Evolutionary conservation across 2,329 filamentous ascomycete species (phyloP).

Genomic region (Neonectria magnoliae): DNA sequence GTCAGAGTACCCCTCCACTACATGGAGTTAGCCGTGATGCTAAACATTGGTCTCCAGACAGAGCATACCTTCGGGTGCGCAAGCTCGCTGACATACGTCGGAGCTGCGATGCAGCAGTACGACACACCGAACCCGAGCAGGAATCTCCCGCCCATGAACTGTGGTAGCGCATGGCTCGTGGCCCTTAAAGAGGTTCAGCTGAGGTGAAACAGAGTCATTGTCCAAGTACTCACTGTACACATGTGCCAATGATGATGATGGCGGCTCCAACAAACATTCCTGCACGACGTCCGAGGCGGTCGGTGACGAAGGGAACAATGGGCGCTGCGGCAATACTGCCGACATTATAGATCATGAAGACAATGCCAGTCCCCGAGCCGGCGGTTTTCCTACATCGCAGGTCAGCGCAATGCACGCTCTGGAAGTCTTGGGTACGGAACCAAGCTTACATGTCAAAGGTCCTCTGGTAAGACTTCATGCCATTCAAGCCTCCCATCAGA

Average conservation of each 20-base stretch:
- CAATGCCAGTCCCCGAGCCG: conserved; percentile 33
- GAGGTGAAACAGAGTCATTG: too few relatives aligned
- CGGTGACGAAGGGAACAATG: conserved; percentile 53
- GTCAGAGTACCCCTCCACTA: conserved; percentile 58
- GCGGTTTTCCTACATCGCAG: conserved; percentile 26
- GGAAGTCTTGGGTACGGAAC: too few relatives aligned
- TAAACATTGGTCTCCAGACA: rapidly evolving
- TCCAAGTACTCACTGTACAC: conserved; percentile 45
- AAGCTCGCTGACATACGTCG: conserved; percentile 58
- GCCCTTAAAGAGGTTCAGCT: conserved; percentile 36
- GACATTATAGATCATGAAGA: conserved; percentile 59
- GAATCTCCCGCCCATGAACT: conserved; percentile 62
- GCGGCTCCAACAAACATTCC: conserved; percentile 54
- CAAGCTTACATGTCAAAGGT: conserved; percentile 29
- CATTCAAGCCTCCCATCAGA: conserved; percentile 41
- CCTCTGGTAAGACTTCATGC: conserved; percentile 39
- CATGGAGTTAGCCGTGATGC: not conserved
- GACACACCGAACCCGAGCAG: conserved; percentile 63
- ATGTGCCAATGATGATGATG: conserved; percentile 54
- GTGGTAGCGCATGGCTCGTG: conserved; percentile 44
- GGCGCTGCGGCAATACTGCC: conserved; percentile 53
- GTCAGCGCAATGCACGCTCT: too few relatives aligned
- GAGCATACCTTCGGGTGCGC: conserved; percentile 55
- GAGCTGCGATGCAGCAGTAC: conserved; percentile 52
- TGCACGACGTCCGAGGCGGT: conserved; percentile 52